Evolutionary conservation across 1,284 basidiomycete species (phyloP).

Genomic region (Xerocomus nothofagi): DNA sequence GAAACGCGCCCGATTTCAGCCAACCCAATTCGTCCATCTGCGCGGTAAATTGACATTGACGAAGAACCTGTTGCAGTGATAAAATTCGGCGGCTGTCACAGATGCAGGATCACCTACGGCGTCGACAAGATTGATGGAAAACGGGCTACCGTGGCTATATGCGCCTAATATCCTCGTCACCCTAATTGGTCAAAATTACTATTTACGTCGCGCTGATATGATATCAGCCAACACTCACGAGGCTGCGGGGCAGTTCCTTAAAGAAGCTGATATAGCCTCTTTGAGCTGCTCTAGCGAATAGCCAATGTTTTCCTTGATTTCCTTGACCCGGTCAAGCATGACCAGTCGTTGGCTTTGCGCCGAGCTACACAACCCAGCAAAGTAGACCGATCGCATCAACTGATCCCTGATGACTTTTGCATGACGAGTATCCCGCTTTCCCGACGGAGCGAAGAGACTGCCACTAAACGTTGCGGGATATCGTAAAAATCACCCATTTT

Average conservation of each 20-base stretch:
- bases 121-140: slow-evolving; percentile 41
- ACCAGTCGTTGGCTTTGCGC: slow-evolving; percentile 20
- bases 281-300: slow-evolving; percentile 27
- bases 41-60: slow-evolving; percentile 43
- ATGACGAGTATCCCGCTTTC: slow-evolving; percentile 23
- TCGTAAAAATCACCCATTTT: neutral
- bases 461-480: slow-evolving; percentile 22
- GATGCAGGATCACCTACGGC: slow-evolving; percentile 31
- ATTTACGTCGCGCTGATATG: neutral
- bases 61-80: slow-evolving; percentile 35
- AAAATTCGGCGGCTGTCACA: neutral
- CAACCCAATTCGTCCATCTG: slow-evolving; percentile 38
- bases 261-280: slow-evolving; percentile 18
- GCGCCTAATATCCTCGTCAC: slow-evolving; percentile 33
- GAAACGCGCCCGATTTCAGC: slow-evolving; percentile 26
- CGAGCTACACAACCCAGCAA: slow-evolving; percentile 11
- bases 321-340: slow-evolving; percentile 26
- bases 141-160: slow-evolving; percentile 38
- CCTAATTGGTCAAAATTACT: slow-evolving; percentile 8
- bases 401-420: slow-evolving; percentile 29
- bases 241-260: slow-evolving; percentile 31
- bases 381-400: slow-evolving; percentile 25
- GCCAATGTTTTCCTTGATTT: slow-evolving; percentile 29
- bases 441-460: slow-evolving; percentile 30
- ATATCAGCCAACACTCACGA: slow-evolving; percentile 33